Evolutionary conservation across 257 asterid species (phyloP), one percentile per base, ranked within the genome.

Genomic region (Jaltomata sinuosa): DNA sequence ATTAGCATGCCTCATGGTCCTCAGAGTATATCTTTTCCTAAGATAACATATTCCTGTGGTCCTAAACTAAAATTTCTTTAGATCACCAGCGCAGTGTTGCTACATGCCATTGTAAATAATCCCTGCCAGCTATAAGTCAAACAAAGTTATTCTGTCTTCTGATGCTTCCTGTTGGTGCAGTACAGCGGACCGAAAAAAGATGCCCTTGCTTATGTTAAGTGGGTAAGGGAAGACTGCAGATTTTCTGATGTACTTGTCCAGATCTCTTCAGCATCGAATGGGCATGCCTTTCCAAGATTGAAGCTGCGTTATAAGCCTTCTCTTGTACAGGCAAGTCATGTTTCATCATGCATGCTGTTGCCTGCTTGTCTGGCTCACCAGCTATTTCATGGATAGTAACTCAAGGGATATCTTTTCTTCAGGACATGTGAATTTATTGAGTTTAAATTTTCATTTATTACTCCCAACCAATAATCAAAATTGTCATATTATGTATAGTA

Each of bases 251-350:
- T 94, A 86, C 90, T 94, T 86, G 90, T 93, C 85, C 99, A 96
- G 91, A 88, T 95, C 64, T 93, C 98, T 76, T 91, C 97, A 18
- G 92, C 97, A 79, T 71, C 86, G 82, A 87, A 90, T 42, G 94
- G 95, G 68, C 99, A 96, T 84, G 94, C 96, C 80, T 96, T 96
- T 86, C 99, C 99, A 42, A 93, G 94, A 86, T 85, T 96, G 90
- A 96, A 91, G 91, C 88, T 96, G 84, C 98, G 99, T 0, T 94
- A 94, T 89, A 96, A 96, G 91, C 98, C 99, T 47, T 93, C 98
- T 78, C 99, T 96, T 89, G 99, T 96, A 32, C 99, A 96, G 98
- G 99, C 87, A 87, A 90, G 95, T 85, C 71, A 68, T 69, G 40
- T 53, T 47, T 27, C 47, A n/a, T 79, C 81, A 49, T 47, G 42